Base-by-base conservation (phyloP, 768 basidiomycete genomes). In the Cystofilobasidium capitatum region DNA sequence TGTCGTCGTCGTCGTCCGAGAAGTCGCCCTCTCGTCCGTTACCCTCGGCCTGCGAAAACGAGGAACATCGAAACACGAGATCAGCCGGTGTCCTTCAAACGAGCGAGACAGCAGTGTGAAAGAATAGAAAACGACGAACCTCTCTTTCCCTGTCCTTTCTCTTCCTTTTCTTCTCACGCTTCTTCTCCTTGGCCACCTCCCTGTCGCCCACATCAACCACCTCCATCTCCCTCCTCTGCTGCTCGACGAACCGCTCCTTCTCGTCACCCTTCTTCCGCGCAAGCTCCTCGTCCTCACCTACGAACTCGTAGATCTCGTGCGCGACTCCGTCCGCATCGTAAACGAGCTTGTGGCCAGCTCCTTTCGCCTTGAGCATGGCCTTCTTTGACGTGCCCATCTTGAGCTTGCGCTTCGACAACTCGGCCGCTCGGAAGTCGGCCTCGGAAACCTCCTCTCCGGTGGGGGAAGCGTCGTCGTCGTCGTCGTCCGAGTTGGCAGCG, bases 101-200 rank as follows among this genome's bases (percentile, higher is more conserved):
- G n/a, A 5, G 51, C 31, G 35, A 59, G 59, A 35, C 13, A 10
- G 12, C 37, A 44, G 9, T 16, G 65, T 7, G 72, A 39, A 22
- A 9, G 69, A 37, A 40, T 66, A 74, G 71, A 63, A 76, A 79
- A 42, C 66, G 77, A 73, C 75, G 65, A 55, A 77, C 81, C 73
- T 76, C 81, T 64, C 77, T 80, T 74, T 89, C 88, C 42, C 83
- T 81, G 65, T 90, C 87, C 78, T 93, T 94, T 74, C 88, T 80
- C 79, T 92, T 94, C 70, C 89, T 80, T 80, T 94, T 96, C 82
- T 89, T 92, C 76, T 96, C 93, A 70, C 82, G 79, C 78, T 86
- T 88, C 82, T 91, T 93, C 74, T 88, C 89, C 76, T 82, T 87
- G 8, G 88, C 91, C 72, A 89, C 84, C 67, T 83, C 83, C 78